Conservation (phyloP, 169 alveolate genomes). For the Pseudocohnilembus persalinus region DNA sequence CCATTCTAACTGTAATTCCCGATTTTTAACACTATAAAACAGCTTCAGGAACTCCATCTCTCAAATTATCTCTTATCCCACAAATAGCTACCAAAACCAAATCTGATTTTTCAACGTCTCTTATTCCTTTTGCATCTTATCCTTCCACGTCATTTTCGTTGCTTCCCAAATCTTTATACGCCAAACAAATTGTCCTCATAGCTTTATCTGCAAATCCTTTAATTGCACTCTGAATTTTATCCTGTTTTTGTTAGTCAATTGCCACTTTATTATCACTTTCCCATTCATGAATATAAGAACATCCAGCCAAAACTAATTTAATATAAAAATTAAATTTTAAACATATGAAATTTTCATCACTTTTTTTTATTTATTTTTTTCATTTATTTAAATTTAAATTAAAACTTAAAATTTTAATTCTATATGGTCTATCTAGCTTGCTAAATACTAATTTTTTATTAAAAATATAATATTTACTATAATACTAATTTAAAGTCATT, state of each 20-base stretch:
- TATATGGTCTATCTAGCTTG: no score
- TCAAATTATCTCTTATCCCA: constrained; percentile 85
- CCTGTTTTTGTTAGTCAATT: constrained; percentile 55
- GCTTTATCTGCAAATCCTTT: constrained; percentile 73
- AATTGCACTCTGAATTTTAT: constrained; percentile 55
- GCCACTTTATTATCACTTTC: constrained; percentile 45
- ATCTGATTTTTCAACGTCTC: constrained; percentile 51
- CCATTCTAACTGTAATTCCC: constrained; percentile 90
- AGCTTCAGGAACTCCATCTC: constrained; percentile 89
- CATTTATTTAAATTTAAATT: no score
- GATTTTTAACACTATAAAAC: constrained; percentile 82
- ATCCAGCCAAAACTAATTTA: constrained; percentile 12
- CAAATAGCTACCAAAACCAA: constrained; percentile 77
- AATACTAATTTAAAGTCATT: no score
- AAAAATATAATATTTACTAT: no score
- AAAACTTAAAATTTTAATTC: no score
- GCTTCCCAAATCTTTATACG: constrained; percentile 71
- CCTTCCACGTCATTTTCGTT: constrained; percentile 6
- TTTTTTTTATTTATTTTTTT: no score
- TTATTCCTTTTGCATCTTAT: constrained; percentile 50
- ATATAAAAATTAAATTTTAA: no score
- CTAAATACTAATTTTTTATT: no score
- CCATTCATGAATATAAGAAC: constrained; percentile 24
- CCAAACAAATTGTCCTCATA: constrained; percentile 83
- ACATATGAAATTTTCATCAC: no score